Base-by-base conservation (phyloP, 805 yeast genomes). In the Wickerhamomyces hampshirensis region DNA sequence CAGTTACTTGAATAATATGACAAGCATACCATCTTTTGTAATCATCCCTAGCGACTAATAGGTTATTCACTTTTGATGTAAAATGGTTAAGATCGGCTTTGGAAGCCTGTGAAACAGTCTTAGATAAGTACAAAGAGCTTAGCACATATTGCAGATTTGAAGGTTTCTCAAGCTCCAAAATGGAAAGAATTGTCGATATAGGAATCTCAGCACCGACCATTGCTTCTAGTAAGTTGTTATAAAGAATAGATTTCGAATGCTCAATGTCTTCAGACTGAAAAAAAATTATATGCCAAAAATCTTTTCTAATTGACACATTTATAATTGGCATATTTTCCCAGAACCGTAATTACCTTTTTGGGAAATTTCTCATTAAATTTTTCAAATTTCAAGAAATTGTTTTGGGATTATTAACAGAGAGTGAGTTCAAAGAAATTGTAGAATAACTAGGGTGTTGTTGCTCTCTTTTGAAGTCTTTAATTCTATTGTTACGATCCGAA, bases 31-130 rank as follows among this genome's bases (percentile, higher is more conserved):
- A 68, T 18, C 62, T 53, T 21, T 46, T 48, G 18, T 49, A 42
- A 15, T 58, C 50, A 23, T 59, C 60, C 23, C 59, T 56, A 10
- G 64, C 46, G 33, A 62, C 65, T 31, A 68, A 44, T 6, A 68
- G 30, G 27, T 51, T 53, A 29, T 39, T 44, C n/a, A 40, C 28
- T 19, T 46, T 44, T 9, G 74, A 60, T 23, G 71, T 65, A 19
- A 77, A 56, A 48, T 75, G 81, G 39, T 66, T 66, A 23, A 71
- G 50, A 18, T 77, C 79, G 8, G 68, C 53, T 47, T 71, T 70
- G 11, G 73, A 57, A n/a, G 74, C 69, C n/a, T 53, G 49, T 4
- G 59, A 37, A 37, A 76, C 59, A 0, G 65, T 39, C 13, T 42
- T 48, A 1, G 51, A 43, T 1, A 34, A 35, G 26, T 47, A 44